These are phyloP conservation scores for Thelephora aurantiotincta DNA, from an alignment of 768 basidiomycete genomes.

Conservation along the genomic window DNA sequence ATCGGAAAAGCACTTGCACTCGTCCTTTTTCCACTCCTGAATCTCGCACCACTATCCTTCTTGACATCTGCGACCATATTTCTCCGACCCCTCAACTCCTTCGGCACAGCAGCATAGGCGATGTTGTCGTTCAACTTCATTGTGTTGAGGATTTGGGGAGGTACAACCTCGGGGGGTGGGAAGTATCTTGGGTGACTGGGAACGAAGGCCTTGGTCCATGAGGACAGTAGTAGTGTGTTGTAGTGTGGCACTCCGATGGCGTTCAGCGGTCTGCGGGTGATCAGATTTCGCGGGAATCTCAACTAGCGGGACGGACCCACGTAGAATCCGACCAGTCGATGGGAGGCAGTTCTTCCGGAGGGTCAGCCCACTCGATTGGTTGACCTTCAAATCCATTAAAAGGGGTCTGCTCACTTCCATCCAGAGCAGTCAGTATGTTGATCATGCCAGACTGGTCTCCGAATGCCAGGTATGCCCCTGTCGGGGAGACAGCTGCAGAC, in stretches of 20 bases:
- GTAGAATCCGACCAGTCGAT: slow-evolving; percentile 77
- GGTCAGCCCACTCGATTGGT: slow-evolving; percentile 74
- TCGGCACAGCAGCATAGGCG: slow-evolving; percentile 80
- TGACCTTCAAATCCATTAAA: slow-evolving; percentile 88
- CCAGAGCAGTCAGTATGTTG: slow-evolving; percentile 65
- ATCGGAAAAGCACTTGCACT: slow-evolving; percentile 18
- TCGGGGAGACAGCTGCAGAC: slow-evolving; percentile 69
- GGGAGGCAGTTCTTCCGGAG: slow-evolving; percentile 48
- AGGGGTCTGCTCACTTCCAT: slow-evolving; percentile 43
- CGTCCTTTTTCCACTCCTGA: slow-evolving; percentile 66
- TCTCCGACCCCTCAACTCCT: slow-evolving; percentile 70
- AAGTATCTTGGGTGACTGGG: slow-evolving; percentile 27
- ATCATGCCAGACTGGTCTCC: slow-evolving; percentile 79
- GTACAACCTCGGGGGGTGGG: slow-evolving; percentile 67
- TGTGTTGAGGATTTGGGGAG: slow-evolving; percentile 55
- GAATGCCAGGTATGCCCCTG: slow-evolving; percentile 85
- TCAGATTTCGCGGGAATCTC: neutral
- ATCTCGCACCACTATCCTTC: slow-evolving; percentile 52
- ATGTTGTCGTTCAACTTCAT: slow-evolving; percentile 86
- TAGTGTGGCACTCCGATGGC: slow-evolving; percentile 84
- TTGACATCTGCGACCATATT: slow-evolving; percentile 50
- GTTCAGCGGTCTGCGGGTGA: slow-evolving; percentile 58
- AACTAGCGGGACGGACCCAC: slow-evolving; percentile 26
- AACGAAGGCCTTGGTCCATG: slow-evolving; percentile 41
- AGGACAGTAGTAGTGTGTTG: slow-evolving; percentile 56